Base-by-base conservation (phyloP, 2,329 filamentous ascomycete species). In the Cadophora gregata region DNA sequence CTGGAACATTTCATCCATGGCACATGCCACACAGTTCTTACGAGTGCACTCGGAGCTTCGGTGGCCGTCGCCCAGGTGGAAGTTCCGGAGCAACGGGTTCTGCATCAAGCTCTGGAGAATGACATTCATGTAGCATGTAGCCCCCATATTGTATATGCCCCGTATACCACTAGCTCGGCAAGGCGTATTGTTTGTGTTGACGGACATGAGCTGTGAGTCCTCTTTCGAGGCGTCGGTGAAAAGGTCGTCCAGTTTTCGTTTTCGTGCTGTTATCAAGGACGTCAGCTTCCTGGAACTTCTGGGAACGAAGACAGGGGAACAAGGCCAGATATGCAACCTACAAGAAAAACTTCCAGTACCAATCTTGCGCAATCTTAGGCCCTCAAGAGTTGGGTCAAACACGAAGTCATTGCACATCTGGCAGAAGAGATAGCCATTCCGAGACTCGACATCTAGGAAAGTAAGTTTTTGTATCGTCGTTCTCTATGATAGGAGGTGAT, bases 101-200 rank as follows among this genome's bases (percentile, higher is more conserved):
- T 97, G 95, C 63, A 98, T 86, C 73, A 99, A 89, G 65, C 91
- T 93, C 78, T 98, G 96, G 19, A 99, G 84, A 58, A 98, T 93
- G 33, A 97, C 95, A 74, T 96, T 97, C 85, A 98, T 95, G 80
- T 97, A 99, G 81, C 95, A 99, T 12, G 96, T 98, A 66, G 96
- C 93, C n/a, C 95, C 96, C 78, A 97, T 95, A 76, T 98, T 99
- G 80, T 97, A 97, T 68, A 99, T 90, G 36, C 95, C 95, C 42
- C 96, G 89, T 47, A 97, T 87, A 10, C 96, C 95, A 72, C 91
- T 93, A 21, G 93, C 93, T 65, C 92, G 89, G 77, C 95, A 97
- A 14, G 93, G 91, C 7, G 92, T 90, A 65, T 89, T 86, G 31
- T 86, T 90, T 14, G 93, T 94, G 76, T 97, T 96, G 67, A 84